Evolutionary conservation across 208 protist genomes (phyloP), one percentile per base, ranked within the genome.

Genomic region (Crithidia thermophila): DNA sequence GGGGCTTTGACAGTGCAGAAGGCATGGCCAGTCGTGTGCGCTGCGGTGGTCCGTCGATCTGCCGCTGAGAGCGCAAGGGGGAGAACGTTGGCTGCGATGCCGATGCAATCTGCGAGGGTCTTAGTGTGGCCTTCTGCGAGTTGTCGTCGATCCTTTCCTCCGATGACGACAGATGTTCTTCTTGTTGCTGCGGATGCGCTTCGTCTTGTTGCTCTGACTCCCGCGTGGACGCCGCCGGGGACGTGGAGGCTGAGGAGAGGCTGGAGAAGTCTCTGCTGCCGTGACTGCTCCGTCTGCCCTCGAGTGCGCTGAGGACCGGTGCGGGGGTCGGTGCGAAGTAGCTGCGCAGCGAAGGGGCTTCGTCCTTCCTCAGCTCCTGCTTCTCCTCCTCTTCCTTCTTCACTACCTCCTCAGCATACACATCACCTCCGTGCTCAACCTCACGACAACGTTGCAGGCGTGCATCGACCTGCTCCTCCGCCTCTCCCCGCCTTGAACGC

Each of bases 1-100:
- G 67, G 1, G 67, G 51, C 67, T 67, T 67, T 36, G 58, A 62
- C n/a, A 62, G n/a, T 40, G 27, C 59, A 18, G 18, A 40, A 10
- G 59, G 59, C 27, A 56, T 23, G 27, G 67, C 20, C 2, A 62
- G 40, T n/a, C 34, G 67, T 20, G 59, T n/a, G 31, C 36, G 43
- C 20, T 33, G 10, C 3, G 33, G 55, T 25, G 61, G 37, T 2
- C n/a, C 33, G 2, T 31, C 25, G 28, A 21, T n/a, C 18, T 25
- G 36, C 36, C 25, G 36, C 3, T 33, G 42, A 34, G 42, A 42
- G 30, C 36, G 53, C 4, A 45, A 36, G 36, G 25, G 53, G 3
- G 18, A 7, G 2, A 33, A 39, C 9, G 51, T 42, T 5, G 51
- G 42, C 33, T 25, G 33, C 28, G 51, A 28, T 6, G 4, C 4